A percentile compares a stretch with the other conserved stretches of the same genome.
Evolutionary conservation across 345 rosid species (phyloP).

Genomic region (Noccaea bulbosa): DNA sequence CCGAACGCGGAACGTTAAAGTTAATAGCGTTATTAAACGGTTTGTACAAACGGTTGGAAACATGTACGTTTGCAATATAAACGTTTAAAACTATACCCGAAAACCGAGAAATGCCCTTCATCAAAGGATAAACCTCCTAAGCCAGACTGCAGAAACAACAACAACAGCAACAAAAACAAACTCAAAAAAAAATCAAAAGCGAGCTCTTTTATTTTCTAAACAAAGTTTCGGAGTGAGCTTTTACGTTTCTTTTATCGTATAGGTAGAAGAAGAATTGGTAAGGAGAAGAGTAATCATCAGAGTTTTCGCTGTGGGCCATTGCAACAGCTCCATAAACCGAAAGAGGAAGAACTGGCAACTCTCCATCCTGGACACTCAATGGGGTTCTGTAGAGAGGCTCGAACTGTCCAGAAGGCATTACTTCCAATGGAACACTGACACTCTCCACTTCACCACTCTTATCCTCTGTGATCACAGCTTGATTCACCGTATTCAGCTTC

Average conservation of each 20-base stretch:
- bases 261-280: slow-evolving; percentile 90
- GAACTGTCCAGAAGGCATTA: slow-evolving; percentile 90
- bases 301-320: slow-evolving; percentile 83
- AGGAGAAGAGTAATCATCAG: slow-evolving; percentile 90
- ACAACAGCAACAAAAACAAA: not conserved
- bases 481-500: slow-evolving; percentile 63
- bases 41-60: no score
- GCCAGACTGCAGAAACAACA: slow-evolving; percentile 57
- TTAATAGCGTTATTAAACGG: no score
- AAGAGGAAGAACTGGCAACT: slow-evolving; percentile 84
- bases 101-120: slow-evolving; percentile 93
- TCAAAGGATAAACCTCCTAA: slow-evolving; percentile 95
- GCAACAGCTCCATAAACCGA: slow-evolving; percentile 92
- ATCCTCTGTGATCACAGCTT: slow-evolving; percentile 70
- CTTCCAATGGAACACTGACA: slow-evolving; percentile 77
- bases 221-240: slow-evolving; percentile 11
- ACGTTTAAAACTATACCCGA: slow-evolving; percentile 55
- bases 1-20: no score
- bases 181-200: not conserved
- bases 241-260: slow-evolving; percentile 87
- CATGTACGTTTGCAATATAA: not conserved
- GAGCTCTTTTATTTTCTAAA: slow-evolving; percentile 1
- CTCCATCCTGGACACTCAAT: slow-evolving; percentile 85
- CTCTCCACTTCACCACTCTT: slow-evolving; percentile 56
- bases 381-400: slow-evolving; percentile 90